phyloP scores from a whole-genome alignment of 371 early-diverging fungal genomes.

The Mucor circinelloides region DNA sequence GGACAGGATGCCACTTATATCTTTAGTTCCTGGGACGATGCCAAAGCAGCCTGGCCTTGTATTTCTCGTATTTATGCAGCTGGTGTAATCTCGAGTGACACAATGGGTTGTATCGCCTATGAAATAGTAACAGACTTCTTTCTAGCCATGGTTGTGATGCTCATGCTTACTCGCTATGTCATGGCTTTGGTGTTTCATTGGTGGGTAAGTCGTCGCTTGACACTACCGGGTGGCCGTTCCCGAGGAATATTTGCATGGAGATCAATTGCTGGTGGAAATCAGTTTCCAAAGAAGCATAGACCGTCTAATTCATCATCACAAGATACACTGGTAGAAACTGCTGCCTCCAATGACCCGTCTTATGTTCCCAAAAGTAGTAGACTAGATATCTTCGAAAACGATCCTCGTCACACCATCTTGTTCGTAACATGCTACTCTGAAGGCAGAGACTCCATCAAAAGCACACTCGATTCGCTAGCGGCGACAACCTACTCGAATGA shows the following conservation, averaged over 20 bases:
- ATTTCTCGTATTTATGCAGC: conserved; percentile 65
- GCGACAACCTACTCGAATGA: conserved; percentile 85
- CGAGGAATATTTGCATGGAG: conserved; percentile 14
- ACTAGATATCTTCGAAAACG: background rate
- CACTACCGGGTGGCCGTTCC: conserved; percentile 37
- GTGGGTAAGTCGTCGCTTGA: conserved; percentile 73
- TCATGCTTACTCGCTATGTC: conserved; percentile 76
- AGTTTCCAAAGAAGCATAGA: conserved; percentile 22
- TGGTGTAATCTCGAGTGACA: conserved; percentile 80
- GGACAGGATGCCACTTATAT: conserved; percentile 71
- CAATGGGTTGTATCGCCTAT: conserved; percentile 86
- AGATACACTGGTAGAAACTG: conserved; percentile 15
- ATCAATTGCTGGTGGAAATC: conserved; percentile 22
- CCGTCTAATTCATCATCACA: conserved; percentile 8
- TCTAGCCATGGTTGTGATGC: conserved; percentile 60
- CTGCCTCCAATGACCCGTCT: background rate
- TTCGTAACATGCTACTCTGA: conserved; percentile 93
- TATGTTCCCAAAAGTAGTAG: background rate
- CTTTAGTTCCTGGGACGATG: conserved; percentile 55
- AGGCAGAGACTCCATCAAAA: conserved; percentile 80
- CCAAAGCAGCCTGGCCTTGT: conserved; percentile 60
- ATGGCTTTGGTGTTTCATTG: conserved; percentile 88
- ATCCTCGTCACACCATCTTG: conserved; percentile 47
- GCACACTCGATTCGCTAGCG: conserved; percentile 92
- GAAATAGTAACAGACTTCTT: conserved; percentile 73